These are phyloP conservation scores for Comarum palustre DNA, from an alignment of 306 rosid species.

Conservation along the genomic window DNA sequence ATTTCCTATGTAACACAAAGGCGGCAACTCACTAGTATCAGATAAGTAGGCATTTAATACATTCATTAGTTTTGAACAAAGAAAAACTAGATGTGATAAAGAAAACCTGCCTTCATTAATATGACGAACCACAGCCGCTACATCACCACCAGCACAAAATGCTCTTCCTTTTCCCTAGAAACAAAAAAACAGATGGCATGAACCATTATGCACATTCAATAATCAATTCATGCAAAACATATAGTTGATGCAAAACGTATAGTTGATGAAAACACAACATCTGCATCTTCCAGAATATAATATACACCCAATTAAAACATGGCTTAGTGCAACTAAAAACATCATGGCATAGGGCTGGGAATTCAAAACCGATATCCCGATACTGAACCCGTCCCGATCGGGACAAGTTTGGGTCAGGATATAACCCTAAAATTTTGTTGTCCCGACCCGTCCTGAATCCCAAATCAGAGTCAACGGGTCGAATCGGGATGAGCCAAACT, in stretches of 20 bases:
- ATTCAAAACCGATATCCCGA: too few species aligned
- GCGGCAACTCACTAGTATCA: constrained; percentile 11
- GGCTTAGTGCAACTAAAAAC: neutral
- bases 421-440: too few species aligned
- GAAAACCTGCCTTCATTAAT: constrained; percentile 37
- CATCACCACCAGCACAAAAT: constrained; percentile 98
- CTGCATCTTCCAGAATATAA: neutral
- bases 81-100: neutral
- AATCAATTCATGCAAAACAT: neutral
- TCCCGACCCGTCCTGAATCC: too few species aligned
- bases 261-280: constrained; percentile 3
- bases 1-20: constrained; percentile 44
- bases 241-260: too few species aligned
- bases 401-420: too few species aligned
- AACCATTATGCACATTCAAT: constrained; percentile 10
- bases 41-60: neutral
- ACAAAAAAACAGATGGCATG: constrained; percentile 8
- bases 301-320: neutral
- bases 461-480: too few species aligned
- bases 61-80: neutral
- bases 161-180: constrained; percentile 89
- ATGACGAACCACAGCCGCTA: constrained; percentile 58
- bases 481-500: too few species aligned
- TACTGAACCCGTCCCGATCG: too few species aligned
- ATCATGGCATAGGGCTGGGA: too few species aligned